Base-by-base conservation (phyloP, 1,139 yeast genomes). In the Debaryomycetaceae sp. region DNA sequence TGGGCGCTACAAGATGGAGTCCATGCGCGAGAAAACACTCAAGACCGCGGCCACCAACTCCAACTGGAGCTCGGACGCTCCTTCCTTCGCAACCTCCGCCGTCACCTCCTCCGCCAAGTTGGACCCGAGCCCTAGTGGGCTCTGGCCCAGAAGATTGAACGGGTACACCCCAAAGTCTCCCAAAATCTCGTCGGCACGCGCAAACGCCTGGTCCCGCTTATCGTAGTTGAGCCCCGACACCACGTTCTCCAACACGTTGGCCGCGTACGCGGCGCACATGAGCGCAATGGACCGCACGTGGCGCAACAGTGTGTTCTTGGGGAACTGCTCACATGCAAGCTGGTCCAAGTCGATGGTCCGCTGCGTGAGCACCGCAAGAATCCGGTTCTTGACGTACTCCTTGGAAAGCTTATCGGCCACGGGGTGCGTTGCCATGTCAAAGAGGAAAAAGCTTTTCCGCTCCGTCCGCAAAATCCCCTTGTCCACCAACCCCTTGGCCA, bases 351-450 rank as follows among this genome's bases (percentile, higher is more conserved):
- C 73, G 34, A 68, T 60, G 30, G 81, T 82, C 53, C 95, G 72
- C 27, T 79, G 63, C 8, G 83, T 75, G 40, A 90, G 63, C 33
- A 85, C 54, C 30, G 71, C 67, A 38, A 87, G 62, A 22, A 85
- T 73, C 45, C 97, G 71, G 39, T 75, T 69, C 37, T 78, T 75
- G 33, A 85, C 77, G 40, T 80, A 81, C 53, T 86, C 92, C 45
- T 93, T 83, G 27, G 81, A 69, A 32, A 78, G 60, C 37, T 68
- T 70, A 55, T 90, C 98, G 23, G 92, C 81, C 11, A 90, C 75
- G 4, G 99, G 99, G 53, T 92, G 98, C 5, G 98, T 92, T 15
- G 98, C 95, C 96, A 90, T 90, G 55, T 90, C 98, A 44, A 90
- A 90, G 33, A 90, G 62, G 48, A 92, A 76, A 53, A 90, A 90